Evolutionary conservation across 1,284 basidiomycete genomes (phyloP).

Genomic region (Pseudozyma sp.): DNA sequence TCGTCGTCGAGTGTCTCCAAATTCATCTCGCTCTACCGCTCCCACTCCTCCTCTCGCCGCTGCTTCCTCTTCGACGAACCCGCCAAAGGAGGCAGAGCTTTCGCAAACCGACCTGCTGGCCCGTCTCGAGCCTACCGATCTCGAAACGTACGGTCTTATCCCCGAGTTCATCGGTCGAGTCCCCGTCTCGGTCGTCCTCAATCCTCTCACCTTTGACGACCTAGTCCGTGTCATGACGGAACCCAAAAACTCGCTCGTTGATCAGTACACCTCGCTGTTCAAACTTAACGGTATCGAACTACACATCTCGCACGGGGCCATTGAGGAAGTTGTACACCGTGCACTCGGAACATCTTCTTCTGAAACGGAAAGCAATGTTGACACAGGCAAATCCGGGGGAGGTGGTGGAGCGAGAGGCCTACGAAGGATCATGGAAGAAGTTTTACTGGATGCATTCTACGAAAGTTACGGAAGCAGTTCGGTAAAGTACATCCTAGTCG

Average conservation of each 20-base stretch:
- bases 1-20: slow-evolving; percentile 11
- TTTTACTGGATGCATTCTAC: slow-evolving; percentile 52
- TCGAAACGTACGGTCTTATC: slow-evolving; percentile 90
- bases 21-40: neutral
- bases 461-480: slow-evolving; percentile 15
- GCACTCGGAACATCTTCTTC: slow-evolving; percentile 47
- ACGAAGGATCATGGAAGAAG: slow-evolving; percentile 83
- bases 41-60: neutral
- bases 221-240: slow-evolving; percentile 90
- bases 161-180: slow-evolving; percentile 90
- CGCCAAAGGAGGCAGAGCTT: neutral
- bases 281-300: slow-evolving; percentile 55
- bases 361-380: too few species aligned
- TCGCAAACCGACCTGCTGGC: slow-evolving; percentile 21
- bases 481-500: slow-evolving; percentile 38
- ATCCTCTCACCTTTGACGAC: slow-evolving; percentile 79
- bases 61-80: neutral
- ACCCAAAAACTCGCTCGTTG: slow-evolving; percentile 87
- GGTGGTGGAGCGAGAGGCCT: slow-evolving; percentile 82
- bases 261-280: slow-evolving; percentile 88
- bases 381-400: neutral
- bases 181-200: slow-evolving; percentile 85
- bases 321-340: slow-evolving; percentile 66
- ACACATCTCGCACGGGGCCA: slow-evolving; percentile 12
- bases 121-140: slow-evolving; percentile 71